These are phyloP conservation scores for Hanseniaspora thailandica DNA, from an alignment of 805 yeast genomes.

Conservation along the genomic window DNA sequence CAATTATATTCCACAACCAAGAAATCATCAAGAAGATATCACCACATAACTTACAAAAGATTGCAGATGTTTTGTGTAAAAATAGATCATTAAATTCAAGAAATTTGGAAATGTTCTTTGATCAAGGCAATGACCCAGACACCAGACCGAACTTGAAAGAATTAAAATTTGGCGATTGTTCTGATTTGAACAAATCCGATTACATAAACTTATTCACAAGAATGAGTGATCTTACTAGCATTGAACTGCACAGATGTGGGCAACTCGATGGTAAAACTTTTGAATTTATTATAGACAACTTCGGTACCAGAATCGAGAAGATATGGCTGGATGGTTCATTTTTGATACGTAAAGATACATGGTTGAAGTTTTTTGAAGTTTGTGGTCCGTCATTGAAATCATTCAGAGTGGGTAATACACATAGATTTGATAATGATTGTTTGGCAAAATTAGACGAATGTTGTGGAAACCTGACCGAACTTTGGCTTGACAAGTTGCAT, in stretches of 20 bases:
- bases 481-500: constrained; percentile 60
- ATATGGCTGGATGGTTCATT: constrained; percentile 82
- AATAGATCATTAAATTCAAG: constrained; percentile 67
- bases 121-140: constrained; percentile 27
- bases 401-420: constrained; percentile 68
- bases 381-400: constrained; percentile 43
- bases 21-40: constrained; percentile 86
- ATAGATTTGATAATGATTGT: constrained; percentile 62
- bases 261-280: constrained; percentile 71
- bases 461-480: constrained; percentile 41
- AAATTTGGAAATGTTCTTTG: constrained; percentile 64
- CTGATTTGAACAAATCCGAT: constrained; percentile 56
- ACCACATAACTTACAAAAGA: constrained; percentile 51
- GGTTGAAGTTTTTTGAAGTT: constrained; percentile 63
- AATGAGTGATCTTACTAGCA: constrained; percentile 57
- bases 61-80: constrained; percentile 64
- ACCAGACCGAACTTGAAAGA: constrained; percentile 30
- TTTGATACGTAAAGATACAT: constrained; percentile 57
- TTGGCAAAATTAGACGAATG: constrained; percentile 49
- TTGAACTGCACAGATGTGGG: constrained; percentile 86
- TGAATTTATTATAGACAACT: constrained; percentile 47
- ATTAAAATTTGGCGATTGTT: constrained; percentile 86
- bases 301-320: constrained; percentile 38
- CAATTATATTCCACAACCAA: constrained; percentile 18
- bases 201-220: constrained; percentile 59